phyloP scores from a whole-genome alignment of 441 rosid species.

The Pelargonium cotyledonis region DNA sequence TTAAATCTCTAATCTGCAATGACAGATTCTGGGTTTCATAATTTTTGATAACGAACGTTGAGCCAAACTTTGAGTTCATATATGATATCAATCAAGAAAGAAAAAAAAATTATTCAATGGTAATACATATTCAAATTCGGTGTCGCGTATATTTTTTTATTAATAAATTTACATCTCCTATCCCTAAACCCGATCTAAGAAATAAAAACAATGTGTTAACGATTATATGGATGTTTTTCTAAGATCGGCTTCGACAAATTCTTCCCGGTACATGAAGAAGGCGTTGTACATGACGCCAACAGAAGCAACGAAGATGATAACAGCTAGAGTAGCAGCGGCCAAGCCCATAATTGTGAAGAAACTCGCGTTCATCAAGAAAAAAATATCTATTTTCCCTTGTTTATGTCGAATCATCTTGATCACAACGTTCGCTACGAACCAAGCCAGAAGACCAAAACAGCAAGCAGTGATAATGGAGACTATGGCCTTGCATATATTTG shows the following conservation, averaged over 20 bases:
- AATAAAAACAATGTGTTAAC: too few species aligned
- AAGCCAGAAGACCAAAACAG: not conserved
- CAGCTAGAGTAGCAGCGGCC: not conserved
- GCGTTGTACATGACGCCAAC: not conserved
- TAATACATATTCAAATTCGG: too few species aligned
- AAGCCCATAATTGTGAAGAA: not conserved
- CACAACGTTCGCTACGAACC: not conserved
- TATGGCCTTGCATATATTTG: not conserved
- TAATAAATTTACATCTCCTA: too few species aligned
- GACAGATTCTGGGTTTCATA: too few species aligned
- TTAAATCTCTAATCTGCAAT: too few species aligned
- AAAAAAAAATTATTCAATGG: too few species aligned
- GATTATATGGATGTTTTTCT: too few species aligned
- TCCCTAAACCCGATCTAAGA: too few species aligned
- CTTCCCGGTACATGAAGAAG: not conserved
- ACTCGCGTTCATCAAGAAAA: not conserved
- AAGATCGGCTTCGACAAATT: not conserved
- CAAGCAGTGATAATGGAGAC: not conserved
- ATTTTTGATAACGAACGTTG: too few species aligned
- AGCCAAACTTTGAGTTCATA: too few species aligned
- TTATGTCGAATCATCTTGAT: not conserved
- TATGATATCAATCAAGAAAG: too few species aligned
- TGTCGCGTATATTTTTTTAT: too few species aligned
- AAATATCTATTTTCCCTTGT: not conserved
- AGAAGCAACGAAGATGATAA: not conserved